Evolutionary conservation across 805 yeast genomes (phyloP), one percentile per base, ranked within the genome.

Genomic region (Candida montana): DNA sequence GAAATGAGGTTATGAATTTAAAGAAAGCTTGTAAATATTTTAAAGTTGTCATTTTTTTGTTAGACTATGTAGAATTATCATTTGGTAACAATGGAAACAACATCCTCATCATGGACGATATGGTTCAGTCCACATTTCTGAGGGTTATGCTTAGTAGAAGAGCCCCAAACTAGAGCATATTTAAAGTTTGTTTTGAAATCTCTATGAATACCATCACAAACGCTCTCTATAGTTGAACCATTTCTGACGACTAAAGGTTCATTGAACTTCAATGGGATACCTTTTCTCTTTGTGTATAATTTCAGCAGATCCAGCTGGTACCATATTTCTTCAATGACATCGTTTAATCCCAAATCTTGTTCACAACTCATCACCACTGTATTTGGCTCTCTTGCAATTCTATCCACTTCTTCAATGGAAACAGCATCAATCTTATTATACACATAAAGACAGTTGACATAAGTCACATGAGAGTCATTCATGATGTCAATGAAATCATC

Each of bases 371-470:
- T 87, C 24, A 91, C 98, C 41, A 81, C 89, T 0, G 98, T 89
- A 62, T 91, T 81, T 33, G 97, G 96, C 55, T 81, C 85, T 50
- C 96, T 75, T 1, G 98, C 98, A 44, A 91, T 72, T 41, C 95
- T 68, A 62, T 93, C 96, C 38, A 88, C 87, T 60, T 91, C 99
- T 61, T 91, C 98, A 39, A 91, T 66, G 2, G 96, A 86, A 11
- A 91, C 97, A 0, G 96, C 91, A 61, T 91, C 99, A 35, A 91
- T 78, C 72, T 91, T 91, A 71, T 93, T 91, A 71, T 89, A 93
- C 19, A 87, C 96, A 57, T 93, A 91, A 21, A 91, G 72, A 63
- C 98, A 93, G 52, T 86, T 88, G 61, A 89, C 81, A 61, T 91
- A 91, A 10, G 88, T 81, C 46, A 95, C 79, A 61, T 88, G 95